Conservation (phyloP, 1,139 yeast genomes). For the Pneumocystis carinii region DNA sequence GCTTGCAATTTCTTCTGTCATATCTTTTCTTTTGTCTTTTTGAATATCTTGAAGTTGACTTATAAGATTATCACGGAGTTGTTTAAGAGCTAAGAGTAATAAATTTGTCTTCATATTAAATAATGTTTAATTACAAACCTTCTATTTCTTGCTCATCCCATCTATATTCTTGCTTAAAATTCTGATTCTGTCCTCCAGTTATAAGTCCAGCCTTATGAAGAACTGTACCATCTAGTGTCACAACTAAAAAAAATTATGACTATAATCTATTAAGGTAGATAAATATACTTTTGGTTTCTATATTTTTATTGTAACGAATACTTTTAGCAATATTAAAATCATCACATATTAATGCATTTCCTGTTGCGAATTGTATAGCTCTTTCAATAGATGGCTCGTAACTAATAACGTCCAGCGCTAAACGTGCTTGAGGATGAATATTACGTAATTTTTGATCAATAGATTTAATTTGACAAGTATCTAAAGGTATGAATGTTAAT, state of each 20-base stretch:
- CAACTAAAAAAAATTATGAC: slow-evolving; percentile 26
- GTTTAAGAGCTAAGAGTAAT: slow-evolving; percentile 28
- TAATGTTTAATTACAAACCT: slow-evolving; percentile 5
- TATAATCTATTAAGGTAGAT: background rate
- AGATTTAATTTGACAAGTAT: slow-evolving; percentile 51
- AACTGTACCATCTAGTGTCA: slow-evolving; percentile 70
- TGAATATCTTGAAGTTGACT: slow-evolving; percentile 39
- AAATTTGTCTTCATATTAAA: background rate
- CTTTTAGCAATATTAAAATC: slow-evolving; percentile 50
- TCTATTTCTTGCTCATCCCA: slow-evolving; percentile 70
- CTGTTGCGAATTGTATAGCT: slow-evolving; percentile 70
- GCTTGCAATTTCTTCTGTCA: slow-evolving; percentile 41
- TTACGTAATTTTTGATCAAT: slow-evolving; percentile 44
- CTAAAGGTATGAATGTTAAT: slow-evolving; percentile 80
- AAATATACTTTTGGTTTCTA: slow-evolving; percentile 36
- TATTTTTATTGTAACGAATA: slow-evolving; percentile 50
- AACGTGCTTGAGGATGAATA: slow-evolving; percentile 40
- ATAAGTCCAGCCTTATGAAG: slow-evolving; percentile 76
- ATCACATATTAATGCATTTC: slow-evolving; percentile 71
- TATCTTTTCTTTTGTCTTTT: slow-evolving; percentile 37
- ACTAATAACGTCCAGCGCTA: slow-evolving; percentile 52
- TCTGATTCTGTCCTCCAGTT: slow-evolving; percentile 58
- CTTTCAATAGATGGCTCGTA: slow-evolving; percentile 55
- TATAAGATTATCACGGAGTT: slow-evolving; percentile 46
- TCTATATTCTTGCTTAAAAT: slow-evolving; percentile 21